Evolutionary conservation across 495 filamentous ascomycete species (phyloP).

Genomic region (Aspergillus affinis): DNA sequence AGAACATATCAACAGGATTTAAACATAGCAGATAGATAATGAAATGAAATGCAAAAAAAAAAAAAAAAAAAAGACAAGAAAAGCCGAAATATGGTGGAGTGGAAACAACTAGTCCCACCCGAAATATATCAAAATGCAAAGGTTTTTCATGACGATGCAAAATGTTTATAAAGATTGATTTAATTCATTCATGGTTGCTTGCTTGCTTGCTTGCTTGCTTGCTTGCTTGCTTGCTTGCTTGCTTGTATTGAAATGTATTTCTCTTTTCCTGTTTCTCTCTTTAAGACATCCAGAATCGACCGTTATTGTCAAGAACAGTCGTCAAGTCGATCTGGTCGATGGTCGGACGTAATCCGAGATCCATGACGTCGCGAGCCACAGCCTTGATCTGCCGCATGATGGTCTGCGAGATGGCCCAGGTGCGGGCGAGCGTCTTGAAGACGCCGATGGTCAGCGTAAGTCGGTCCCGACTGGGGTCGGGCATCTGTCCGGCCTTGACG

Average conservation of each 20-base stretch:
- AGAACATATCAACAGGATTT: not conserved
- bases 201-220: no score
- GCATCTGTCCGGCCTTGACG: slow-evolving; percentile 67
- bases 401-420: slow-evolving; percentile 75
- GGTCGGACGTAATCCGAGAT: slow-evolving; percentile 43
- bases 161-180: no score
- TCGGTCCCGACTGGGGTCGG: slow-evolving; percentile 68
- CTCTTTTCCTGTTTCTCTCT: slow-evolving; percentile 1
- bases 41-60: not conserved
- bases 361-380: slow-evolving; percentile 48
- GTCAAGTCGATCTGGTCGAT: slow-evolving; percentile 44
- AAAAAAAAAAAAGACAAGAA: not conserved
- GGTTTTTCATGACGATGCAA: not conserved
- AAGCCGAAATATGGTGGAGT: not conserved
- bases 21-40: not conserved
- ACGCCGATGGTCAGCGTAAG: slow-evolving; percentile 81
- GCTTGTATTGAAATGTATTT: not conserved
- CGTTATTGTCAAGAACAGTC: slow-evolving; percentile 39
- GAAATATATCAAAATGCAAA: not conserved
- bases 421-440: slow-evolving; percentile 67
- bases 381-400: slow-evolving; percentile 71
- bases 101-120: not conserved
- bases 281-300: slow-evolving; percentile 38
- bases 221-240: no score
- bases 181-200: no score